These are phyloP conservation scores for Colletotrichum neosansevieriae DNA, from an alignment of 2,329 filamentous ascomycete species.

Conservation along the genomic window DNA sequence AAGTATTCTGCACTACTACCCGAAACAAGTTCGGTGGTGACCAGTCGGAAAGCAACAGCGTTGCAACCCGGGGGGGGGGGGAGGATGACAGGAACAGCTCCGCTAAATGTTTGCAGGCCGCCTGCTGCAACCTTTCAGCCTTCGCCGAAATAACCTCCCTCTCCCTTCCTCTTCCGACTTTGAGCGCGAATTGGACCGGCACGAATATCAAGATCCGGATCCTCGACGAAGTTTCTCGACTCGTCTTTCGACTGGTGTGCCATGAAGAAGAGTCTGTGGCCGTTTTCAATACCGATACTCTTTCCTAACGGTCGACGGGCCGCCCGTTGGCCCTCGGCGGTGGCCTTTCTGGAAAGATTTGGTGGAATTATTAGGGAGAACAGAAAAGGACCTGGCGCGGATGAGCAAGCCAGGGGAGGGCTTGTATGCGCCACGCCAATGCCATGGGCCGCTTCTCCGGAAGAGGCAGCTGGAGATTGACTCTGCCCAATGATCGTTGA, in stretches of 20 bases:
- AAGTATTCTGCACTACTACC: conserved; percentile 1
- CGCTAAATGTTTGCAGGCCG: conserved; percentile 1
- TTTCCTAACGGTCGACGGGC: conserved; percentile 6
- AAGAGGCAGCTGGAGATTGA: conserved; percentile 36
- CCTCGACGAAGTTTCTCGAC: neutral
- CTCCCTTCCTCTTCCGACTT: too few species aligned
- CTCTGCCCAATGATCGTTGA: neutral
- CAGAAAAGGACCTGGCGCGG: neutral
- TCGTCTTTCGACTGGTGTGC: too few species aligned
- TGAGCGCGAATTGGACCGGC: too few species aligned
- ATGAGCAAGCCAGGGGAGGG: neutral
- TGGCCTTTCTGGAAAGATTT: conserved; percentile 17
- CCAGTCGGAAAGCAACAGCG: conserved; percentile 26
- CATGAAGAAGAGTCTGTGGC: too few species aligned
- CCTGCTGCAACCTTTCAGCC: conserved; percentile 18
- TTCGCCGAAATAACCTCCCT: neutral
- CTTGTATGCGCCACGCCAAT: conserved; percentile 14
- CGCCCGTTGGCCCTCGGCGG: conserved; percentile 14
- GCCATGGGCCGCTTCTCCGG: conserved; percentile 31
- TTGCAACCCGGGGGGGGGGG: conserved; percentile 30
- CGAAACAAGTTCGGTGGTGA: neutral
- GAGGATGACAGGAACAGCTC: conserved; percentile 22
- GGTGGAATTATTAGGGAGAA: neutral
- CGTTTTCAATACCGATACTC: too few species aligned
- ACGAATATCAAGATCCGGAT: neutral